phyloP scores from a whole-genome alignment of 2,329 filamentous ascomycete species.

The Aspergillus sojae region DNA sequence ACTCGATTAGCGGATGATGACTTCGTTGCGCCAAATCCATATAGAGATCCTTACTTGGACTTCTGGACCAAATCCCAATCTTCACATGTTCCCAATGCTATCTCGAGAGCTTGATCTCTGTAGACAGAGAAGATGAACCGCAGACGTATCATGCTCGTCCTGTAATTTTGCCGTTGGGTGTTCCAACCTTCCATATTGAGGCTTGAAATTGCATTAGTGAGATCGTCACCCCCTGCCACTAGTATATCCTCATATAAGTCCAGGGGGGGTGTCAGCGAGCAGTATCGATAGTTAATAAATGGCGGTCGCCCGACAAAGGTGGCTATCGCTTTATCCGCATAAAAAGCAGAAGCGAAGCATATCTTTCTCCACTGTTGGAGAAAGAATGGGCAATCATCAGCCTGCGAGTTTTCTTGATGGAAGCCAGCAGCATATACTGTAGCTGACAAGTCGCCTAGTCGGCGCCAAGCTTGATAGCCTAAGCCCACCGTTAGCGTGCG shows the following conservation, averaged over 20 bases:
- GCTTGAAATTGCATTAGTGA: constrained; percentile 28
- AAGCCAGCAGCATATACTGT: constrained; percentile 53
- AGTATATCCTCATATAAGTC: constrained; percentile 35
- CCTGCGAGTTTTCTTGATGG: constrained; percentile 44
- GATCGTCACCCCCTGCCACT: constrained; percentile 26
- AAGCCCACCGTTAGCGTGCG: neutral
- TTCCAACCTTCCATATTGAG: constrained; percentile 35
- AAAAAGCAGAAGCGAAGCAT: constrained; percentile 48
- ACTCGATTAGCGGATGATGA: neutral
- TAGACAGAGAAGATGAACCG: constrained; percentile 32
- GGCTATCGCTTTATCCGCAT: constrained; percentile 51
- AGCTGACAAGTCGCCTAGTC: constrained; percentile 49
- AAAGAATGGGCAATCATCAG: constrained; percentile 39
- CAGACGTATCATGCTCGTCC: constrained; percentile 27
- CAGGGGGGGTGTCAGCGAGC: constrained; percentile 41
- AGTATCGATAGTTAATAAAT: constrained; percentile 48
- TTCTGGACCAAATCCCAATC: constrained; percentile 28
- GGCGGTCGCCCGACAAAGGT: constrained; percentile 56
- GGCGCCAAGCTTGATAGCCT: constrained; percentile 53
- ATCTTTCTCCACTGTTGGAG: constrained; percentile 44
- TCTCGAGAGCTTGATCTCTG: constrained; percentile 35
- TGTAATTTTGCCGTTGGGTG: constrained; percentile 18
- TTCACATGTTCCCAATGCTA: constrained; percentile 30
- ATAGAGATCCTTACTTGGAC: constrained; percentile 24
- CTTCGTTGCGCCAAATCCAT: neutral